Percentiles rank a stretch among this genome's conserved stretches.
These are phyloP conservation scores for Apostasia shenzhenica DNA, from an alignment of 106 monocot species.

Conservation along the genomic window DNA sequence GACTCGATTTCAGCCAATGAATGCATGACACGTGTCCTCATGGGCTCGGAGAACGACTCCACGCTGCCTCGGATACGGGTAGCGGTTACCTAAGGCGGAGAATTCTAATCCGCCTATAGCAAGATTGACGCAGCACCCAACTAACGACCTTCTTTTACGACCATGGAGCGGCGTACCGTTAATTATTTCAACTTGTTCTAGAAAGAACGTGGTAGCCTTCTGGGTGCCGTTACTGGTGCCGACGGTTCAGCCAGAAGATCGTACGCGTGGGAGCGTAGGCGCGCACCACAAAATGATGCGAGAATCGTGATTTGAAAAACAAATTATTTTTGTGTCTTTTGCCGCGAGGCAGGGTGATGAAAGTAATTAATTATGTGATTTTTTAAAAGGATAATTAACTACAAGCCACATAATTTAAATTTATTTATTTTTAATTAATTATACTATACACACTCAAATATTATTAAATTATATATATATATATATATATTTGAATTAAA, in stretches of 20 bases:
- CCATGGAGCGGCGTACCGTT: not conserved
- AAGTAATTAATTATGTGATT: no score
- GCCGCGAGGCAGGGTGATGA: no score
- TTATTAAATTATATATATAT: no score
- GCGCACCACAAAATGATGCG: not conserved
- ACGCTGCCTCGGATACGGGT: constrained; percentile 16
- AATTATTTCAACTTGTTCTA: no score
- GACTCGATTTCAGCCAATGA: constrained; percentile 17
- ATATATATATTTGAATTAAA: no score
- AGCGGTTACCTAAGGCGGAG: constrained; percentile 22
- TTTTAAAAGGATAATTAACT: no score
- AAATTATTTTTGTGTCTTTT: no score
- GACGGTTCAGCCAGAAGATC: no score
- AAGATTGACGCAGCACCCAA: no score
- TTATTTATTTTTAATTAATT: no score
- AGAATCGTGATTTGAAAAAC: not conserved
- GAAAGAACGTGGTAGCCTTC: not conserved
- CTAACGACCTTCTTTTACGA: not conserved
- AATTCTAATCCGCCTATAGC: not conserved
- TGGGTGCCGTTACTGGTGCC: not conserved
- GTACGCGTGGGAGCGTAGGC: not conserved
- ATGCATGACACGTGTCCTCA: constrained; percentile 11
- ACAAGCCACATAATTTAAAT: no score
- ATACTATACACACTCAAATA: no score
- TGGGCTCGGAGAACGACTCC: not conserved